These are phyloP conservation scores for Gillenia trifoliata DNA, from an alignment of 306 rosid species.

Conservation along the genomic window DNA sequence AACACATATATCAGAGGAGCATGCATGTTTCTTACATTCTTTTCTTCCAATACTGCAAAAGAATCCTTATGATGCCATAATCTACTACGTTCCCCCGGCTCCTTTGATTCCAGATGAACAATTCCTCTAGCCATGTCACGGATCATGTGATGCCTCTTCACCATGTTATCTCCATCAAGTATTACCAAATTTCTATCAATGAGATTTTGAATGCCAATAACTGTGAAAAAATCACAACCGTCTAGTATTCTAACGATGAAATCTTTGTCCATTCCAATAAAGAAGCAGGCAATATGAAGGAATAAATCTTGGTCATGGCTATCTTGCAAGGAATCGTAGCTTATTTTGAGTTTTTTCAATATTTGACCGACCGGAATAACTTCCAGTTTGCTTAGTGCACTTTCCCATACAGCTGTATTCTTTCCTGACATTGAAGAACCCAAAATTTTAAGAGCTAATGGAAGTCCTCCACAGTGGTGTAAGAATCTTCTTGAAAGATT, in stretches of 20 bases:
- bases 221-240: background rate
- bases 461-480: background rate
- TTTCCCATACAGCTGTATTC: background rate
- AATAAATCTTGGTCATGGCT: background rate
- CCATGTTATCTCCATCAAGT: background rate
- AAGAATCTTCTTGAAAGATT: background rate
- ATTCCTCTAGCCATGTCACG: slow-evolving; percentile 4
- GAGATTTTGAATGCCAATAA: background rate
- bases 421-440: background rate
- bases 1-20: no score
- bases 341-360: background rate
- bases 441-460: background rate
- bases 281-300: background rate
- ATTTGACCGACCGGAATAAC: background rate
- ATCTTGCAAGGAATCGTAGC: slow-evolving; percentile 2
- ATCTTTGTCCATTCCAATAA: background rate
- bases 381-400: background rate
- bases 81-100: background rate
- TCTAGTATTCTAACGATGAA: background rate
- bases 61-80: background rate
- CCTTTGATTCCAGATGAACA: background rate
- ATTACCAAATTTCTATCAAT: background rate
- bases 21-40: no score
- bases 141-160: slow-evolving; percentile 2
- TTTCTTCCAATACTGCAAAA: background rate